phyloP scores from a whole-genome alignment of 371 early-diverging fungal species.

The Lichtheimia ornata region DNA sequence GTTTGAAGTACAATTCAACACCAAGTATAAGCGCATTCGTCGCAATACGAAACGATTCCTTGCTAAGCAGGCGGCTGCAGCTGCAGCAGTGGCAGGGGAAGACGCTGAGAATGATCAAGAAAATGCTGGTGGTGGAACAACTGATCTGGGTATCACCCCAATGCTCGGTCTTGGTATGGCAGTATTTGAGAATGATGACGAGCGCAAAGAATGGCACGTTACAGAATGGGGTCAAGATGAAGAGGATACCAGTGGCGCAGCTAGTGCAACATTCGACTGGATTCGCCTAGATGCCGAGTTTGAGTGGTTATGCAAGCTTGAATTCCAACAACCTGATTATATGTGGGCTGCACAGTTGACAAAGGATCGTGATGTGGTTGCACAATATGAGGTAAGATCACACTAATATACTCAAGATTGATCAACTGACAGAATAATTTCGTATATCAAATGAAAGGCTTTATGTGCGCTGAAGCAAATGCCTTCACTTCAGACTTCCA shows the following conservation, averaged over 20 bases:
- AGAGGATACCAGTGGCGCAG: slow-evolving; percentile 68
- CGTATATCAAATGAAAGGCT: slow-evolving; percentile 33
- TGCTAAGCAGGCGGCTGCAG: slow-evolving; percentile 77
- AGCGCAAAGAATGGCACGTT: slow-evolving; percentile 74
- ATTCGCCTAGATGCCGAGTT: slow-evolving; percentile 96
- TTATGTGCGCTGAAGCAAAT: slow-evolving; percentile 64
- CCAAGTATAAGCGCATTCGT: slow-evolving; percentile 94
- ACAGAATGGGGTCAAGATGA: slow-evolving; percentile 85
- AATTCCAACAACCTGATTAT: slow-evolving; percentile 92
- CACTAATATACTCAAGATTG: no score
- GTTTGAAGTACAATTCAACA: slow-evolving; percentile 93
- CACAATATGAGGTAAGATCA: slow-evolving; percentile 80
- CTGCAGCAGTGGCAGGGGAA: slow-evolving; percentile 76
- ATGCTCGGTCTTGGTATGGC: slow-evolving; percentile 69
- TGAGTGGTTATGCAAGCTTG: slow-evolving; percentile 89
- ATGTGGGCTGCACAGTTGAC: slow-evolving; percentile 97
- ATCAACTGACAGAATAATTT: no score
- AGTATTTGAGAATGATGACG: slow-evolving; percentile 69
- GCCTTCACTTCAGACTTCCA: slow-evolving; percentile 73
- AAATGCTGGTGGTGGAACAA: slow-evolving; percentile 51
- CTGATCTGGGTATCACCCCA: slow-evolving; percentile 44
- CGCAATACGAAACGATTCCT: slow-evolving; percentile 83
- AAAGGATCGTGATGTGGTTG: slow-evolving; percentile 93
- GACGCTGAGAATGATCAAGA: slow-evolving; percentile 62
- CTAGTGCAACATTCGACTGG: slow-evolving; percentile 91